Evolutionary conservation across 2,329 filamentous ascomycete genomes (phyloP).

Genomic region (Aspergillus phoenicis): DNA sequence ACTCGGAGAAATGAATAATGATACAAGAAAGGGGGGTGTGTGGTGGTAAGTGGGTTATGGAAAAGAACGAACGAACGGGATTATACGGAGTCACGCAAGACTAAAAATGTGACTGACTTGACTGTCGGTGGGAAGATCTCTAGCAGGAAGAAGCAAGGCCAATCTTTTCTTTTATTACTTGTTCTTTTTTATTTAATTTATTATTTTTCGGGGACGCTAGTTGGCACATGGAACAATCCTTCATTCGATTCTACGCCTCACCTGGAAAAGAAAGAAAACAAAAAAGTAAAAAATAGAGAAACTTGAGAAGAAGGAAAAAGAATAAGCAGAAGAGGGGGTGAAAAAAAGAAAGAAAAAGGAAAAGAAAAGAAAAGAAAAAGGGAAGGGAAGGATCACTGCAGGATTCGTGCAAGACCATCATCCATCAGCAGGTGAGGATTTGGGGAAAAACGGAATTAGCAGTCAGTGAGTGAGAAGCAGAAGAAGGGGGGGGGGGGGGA

Average conservation of each 20-base stretch:
- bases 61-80: not conserved
- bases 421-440: not conserved
- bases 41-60: not conserved
- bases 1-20: not conserved
- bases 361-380: not conserved
- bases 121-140: constrained; percentile 3
- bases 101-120: not conserved
- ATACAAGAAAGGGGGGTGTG: not conserved
- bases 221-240: constrained; percentile 1
- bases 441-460: not conserved
- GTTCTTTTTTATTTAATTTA: no score
- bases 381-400: not conserved
- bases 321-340: not conserved
- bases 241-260: not conserved
- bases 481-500: not conserved
- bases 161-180: not conserved
- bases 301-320: not conserved
- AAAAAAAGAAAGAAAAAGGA: not conserved
- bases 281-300: not conserved
- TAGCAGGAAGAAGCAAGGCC: constrained; percentile 2
- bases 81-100: constrained; percentile 3
- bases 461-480: no score
- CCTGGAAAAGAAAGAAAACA: not conserved
- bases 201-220: not conserved
- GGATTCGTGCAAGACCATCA: not conserved